Evolutionary conservation across 2,329 filamentous ascomycete species (phyloP).

Genomic region (Cytospora schulzeri): DNA sequence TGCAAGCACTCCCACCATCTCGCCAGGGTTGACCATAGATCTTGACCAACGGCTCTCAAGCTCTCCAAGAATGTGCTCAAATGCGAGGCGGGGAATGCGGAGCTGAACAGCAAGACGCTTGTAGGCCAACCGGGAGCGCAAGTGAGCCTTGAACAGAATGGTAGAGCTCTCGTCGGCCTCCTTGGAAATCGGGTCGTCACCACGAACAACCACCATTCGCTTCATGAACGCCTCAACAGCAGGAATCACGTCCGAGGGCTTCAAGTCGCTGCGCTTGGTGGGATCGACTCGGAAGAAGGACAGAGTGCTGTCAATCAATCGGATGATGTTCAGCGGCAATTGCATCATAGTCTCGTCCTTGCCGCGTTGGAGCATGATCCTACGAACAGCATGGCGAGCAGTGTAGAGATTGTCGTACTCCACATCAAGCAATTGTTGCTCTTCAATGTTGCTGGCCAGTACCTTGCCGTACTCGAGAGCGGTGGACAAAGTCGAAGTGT

Average conservation of each 20-base stretch:
- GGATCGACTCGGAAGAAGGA: constrained; percentile 90
- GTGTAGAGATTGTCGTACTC: constrained; percentile 79
- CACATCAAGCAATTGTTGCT: constrained; percentile 82
- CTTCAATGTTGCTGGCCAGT: constrained; percentile 81
- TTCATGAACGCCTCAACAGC: constrained; percentile 74
- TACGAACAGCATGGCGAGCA: constrained; percentile 76
- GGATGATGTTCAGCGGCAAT: constrained; percentile 85
- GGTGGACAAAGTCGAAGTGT: constrained; percentile 56
- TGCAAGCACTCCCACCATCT: constrained; percentile 98
- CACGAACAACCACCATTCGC: constrained; percentile 82
- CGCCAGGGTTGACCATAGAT: constrained; percentile 85
- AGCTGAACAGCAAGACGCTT: constrained; percentile 88
- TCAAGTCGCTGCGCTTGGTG: constrained; percentile 82
- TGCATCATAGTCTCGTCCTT: constrained; percentile 86
- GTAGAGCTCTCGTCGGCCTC: constrained; percentile 91
- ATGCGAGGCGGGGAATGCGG: constrained; percentile 84
- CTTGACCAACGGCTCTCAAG: constrained; percentile 86
- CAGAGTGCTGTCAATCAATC: constrained; percentile 88
- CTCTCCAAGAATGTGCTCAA: constrained; percentile 89
- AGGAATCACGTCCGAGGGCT: constrained; percentile 84
- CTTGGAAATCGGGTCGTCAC: constrained; percentile 75
- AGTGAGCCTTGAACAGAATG: constrained; percentile 85
- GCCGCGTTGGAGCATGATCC: constrained; percentile 61
- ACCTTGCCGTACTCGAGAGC: constrained; percentile 85
- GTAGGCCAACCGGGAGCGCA: constrained; percentile 88